phyloP scores from a whole-genome alignment of 306 rosid species.

The Pyrus communis region DNA sequence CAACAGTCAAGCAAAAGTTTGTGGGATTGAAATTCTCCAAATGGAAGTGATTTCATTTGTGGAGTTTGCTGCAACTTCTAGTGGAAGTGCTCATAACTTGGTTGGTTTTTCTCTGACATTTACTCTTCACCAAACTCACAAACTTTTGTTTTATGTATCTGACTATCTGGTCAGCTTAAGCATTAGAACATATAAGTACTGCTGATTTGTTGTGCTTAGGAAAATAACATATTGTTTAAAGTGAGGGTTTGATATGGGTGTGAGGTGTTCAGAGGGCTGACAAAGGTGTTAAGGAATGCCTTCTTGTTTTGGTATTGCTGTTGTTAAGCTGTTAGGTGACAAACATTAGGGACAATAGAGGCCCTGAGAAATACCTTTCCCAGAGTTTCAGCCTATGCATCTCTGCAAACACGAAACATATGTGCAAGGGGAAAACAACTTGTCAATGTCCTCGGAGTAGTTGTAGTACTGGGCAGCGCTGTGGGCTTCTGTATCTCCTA shows the following conservation, averaged over 20 bases:
- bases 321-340: background rate
- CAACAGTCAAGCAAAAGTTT: slow-evolving; percentile 29
- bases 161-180: background rate
- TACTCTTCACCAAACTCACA: background rate
- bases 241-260: background rate
- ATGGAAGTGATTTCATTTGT: slow-evolving; percentile 71
- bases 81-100: slow-evolving; percentile 59
- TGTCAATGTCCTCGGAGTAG: background rate
- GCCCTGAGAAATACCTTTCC: background rate
- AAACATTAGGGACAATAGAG: background rate
- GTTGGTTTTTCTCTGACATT: slow-evolving; percentile 33
- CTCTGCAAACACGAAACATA: background rate
- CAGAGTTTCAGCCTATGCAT: background rate
- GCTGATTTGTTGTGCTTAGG: background rate
- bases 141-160: slow-evolving; percentile 9
- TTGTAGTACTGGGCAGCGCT: background rate
- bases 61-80: slow-evolving; percentile 73
- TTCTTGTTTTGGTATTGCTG: background rate
- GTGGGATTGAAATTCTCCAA: slow-evolving; percentile 59
- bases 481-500: background rate
- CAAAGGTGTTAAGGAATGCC: background rate
- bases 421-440: background rate
- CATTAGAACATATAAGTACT: background rate
- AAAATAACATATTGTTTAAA: background rate
- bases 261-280: background rate